Percentiles rank a stretch among this genome's conserved stretches.
Conservation (phyloP, 176 grass and related monocot species). For the Musa acuminata region DNA sequence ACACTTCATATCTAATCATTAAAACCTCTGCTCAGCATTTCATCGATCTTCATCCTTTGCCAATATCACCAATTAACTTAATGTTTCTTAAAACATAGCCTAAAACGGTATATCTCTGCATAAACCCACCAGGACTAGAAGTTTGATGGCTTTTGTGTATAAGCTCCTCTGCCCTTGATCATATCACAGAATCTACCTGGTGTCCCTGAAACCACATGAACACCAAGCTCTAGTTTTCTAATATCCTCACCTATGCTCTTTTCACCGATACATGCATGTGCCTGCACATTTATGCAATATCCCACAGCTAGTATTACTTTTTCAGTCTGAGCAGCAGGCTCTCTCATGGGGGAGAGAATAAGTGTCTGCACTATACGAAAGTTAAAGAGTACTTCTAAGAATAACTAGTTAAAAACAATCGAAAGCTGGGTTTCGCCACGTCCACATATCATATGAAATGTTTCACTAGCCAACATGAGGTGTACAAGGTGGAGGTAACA, state of each 20-base stretch:
- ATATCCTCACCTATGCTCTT: constrained; percentile 79
- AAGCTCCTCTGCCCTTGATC: constrained; percentile 73
- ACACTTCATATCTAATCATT: constrained; percentile 93
- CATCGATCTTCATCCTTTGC: constrained; percentile 78
- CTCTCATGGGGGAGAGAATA: constrained; percentile 75
- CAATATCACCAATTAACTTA: background rate
- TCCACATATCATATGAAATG: too few relatives aligned
- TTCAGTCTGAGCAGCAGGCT: constrained; percentile 78
- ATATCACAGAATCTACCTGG: constrained; percentile 74
- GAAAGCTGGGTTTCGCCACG: too few relatives aligned
- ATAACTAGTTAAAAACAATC: too few relatives aligned
- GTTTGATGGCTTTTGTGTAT: constrained; percentile 73
- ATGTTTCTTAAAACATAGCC: background rate
- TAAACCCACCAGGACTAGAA: constrained; percentile 48
- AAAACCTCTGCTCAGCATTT: constrained; percentile 86
- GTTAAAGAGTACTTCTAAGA: too few relatives aligned
- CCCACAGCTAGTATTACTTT: constrained; percentile 63
- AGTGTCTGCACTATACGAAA: constrained; percentile 60
- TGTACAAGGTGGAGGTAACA: too few relatives aligned
- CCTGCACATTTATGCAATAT: constrained; percentile 60
- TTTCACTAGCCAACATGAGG: too few relatives aligned
- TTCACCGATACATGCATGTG: constrained; percentile 65
- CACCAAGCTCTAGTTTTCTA: constrained; percentile 65
- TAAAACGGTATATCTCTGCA: background rate
- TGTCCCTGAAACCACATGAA: constrained; percentile 84